Evolutionary conservation across 2,329 filamentous ascomycete species (phyloP), one percentile per base, ranked within the genome.

Genomic region (Nectriaceae sp.): DNA sequence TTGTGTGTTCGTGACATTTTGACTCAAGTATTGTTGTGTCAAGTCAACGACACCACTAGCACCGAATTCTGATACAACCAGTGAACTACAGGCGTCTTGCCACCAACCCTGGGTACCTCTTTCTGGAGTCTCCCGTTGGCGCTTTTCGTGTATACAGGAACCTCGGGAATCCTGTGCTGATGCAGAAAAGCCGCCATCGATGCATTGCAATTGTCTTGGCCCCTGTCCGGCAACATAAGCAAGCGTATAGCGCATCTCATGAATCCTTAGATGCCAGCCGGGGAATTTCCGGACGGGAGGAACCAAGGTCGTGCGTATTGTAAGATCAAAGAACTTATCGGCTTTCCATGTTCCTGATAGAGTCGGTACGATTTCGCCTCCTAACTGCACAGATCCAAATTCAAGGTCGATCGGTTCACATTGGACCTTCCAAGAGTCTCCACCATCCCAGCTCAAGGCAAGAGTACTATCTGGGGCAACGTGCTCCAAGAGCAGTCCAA

Each of bases 401-500:
- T 10, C 0, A 15, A 35, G 1, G 54, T 35, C 2, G 36, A 22
- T 20, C 2, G 56, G 65, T 19, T 62, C 67, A 63, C 67, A 66
- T 11, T 62, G 62, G 1, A 65, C 56, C 0, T 54, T 56, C 64
- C 63, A 71, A 0, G 56, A 64, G 44, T 70, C 65, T 1, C 59
- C 58, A 0, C 57, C 61, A 3, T 71, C 67, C 8, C 54, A 44
- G 11, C 65, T 71, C 15, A 70, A 11, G 0, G 56, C 61, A 1
- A 71, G 29, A 0, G 54, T 52, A 15, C 53, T 71, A 22, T 71
- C 68, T 0, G 66, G 67, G 0, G 67, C 68, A 16, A 67, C 59
- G 24, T 72, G 73, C 20, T 59, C 53, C 6, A 66, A 55, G 1
- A 64, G 46, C 1, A 54, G 65, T 20, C 73, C 74, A 0, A 66